A percentile compares a stretch with the other conserved stretches of the same genome.
phyloP scores from a whole-genome alignment of 2,329 filamentous ascomycete species.

The Endothia cerciana region DNA sequence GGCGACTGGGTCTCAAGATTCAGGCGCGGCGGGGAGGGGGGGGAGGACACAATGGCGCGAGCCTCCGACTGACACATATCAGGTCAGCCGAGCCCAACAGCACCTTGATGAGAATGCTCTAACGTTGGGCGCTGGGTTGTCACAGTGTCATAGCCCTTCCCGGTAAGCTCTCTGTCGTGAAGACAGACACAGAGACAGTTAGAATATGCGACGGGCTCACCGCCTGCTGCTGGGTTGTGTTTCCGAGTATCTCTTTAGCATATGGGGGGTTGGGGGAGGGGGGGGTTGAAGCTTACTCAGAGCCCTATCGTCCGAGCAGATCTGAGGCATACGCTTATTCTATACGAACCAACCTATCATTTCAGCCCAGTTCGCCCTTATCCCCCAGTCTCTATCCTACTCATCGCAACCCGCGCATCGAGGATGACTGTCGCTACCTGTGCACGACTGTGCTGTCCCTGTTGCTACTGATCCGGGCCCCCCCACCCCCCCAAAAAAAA shows the following conservation, averaged over 20 bases:
- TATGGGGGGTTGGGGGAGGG: too few relatives aligned
- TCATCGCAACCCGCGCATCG: not conserved
- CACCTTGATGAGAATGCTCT: not conserved
- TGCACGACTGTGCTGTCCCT: not conserved
- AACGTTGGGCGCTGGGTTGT: not conserved
- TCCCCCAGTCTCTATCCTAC: not conserved
- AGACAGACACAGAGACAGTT: not conserved
- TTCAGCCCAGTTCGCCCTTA: conserved; percentile 9
- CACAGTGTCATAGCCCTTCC: not conserved
- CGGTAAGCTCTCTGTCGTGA: not conserved
- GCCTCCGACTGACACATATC: not conserved
- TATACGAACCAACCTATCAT: not conserved
- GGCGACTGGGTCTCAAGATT: not conserved
- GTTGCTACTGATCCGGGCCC: not conserved
- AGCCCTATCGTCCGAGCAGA: not conserved
- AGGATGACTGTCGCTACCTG: not conserved
- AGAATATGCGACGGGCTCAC: not conserved
- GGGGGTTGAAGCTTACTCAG: not conserved
- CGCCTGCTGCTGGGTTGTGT: not conserved
- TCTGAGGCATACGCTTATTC: not conserved
- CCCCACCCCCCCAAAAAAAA: too few relatives aligned
- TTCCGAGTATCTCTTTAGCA: not conserved
- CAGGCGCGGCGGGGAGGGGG: not conserved
- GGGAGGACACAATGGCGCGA: not conserved
- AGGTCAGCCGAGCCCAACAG: not conserved